Percentiles rank a stretch among this genome's conserved stretches.
Evolutionary conservation across 441 rosid species (phyloP).

Genomic region (Rhodomyrtus psidioides): DNA sequence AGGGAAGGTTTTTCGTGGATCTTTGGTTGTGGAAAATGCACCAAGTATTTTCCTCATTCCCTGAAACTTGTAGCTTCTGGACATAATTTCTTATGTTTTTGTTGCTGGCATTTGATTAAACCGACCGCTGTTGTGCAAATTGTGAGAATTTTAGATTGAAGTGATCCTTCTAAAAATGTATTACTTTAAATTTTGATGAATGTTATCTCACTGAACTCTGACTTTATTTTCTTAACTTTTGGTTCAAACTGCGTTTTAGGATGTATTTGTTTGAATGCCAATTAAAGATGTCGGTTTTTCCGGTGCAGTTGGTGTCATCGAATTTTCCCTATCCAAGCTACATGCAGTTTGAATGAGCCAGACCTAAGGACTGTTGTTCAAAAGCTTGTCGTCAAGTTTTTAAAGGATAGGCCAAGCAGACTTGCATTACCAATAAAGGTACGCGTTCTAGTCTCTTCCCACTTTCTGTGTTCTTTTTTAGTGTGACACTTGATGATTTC

Average conservation of each 20-base stretch:
- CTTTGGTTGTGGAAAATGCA: not conserved
- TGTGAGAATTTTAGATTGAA: not conserved
- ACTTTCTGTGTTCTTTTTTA: not conserved
- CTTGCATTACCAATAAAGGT: constrained; percentile 64
- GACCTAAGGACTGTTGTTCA: constrained; percentile 53
- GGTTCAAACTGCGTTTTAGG: not conserved
- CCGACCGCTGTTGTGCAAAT: not conserved
- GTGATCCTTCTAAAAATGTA: not conserved
- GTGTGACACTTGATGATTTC: not conserved
- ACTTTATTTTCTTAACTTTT: not conserved
- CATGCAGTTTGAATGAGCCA: constrained; percentile 68
- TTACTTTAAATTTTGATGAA: not conserved
- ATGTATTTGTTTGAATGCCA: not conserved
- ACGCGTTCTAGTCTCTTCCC: not conserved
- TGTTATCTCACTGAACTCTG: not conserved
- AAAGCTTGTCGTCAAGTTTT: constrained; percentile 56
- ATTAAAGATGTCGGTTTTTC: not conserved
- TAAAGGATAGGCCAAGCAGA: constrained; percentile 38
- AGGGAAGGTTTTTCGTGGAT: not conserved
- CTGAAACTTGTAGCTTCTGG: not conserved
- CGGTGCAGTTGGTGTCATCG: constrained; percentile 93
- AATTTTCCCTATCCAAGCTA: constrained; percentile 84
- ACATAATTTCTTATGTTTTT: not conserved
- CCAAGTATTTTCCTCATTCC: not conserved
- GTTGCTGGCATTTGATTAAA: not conserved